phyloP scores from a whole-genome alignment of 2,329 filamentous ascomycete species.

The Beauveria scarabaeidicola region DNA sequence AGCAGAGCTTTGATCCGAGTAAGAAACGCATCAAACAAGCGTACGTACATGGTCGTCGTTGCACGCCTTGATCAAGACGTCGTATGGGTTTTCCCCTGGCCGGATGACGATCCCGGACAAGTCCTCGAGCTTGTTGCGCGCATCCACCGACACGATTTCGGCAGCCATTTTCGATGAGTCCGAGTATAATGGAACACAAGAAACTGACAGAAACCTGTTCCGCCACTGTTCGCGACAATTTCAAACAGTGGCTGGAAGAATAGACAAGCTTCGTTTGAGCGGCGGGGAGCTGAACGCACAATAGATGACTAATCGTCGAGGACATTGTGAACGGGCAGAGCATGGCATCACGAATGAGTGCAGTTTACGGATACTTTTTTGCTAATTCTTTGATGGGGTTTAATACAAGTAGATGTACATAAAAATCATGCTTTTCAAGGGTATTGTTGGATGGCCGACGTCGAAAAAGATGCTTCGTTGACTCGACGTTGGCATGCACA shows the following conservation, averaged over 20 bases:
- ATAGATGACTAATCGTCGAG: slow-evolving; percentile 2
- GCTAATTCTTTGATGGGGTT: not conserved
- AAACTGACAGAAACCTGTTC: not conserved
- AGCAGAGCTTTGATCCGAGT: not conserved
- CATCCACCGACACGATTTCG: slow-evolving; percentile 31
- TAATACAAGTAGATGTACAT: not conserved
- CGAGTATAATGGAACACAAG: not conserved
- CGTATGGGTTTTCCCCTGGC: slow-evolving; percentile 63
- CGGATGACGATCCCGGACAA: slow-evolving; percentile 41
- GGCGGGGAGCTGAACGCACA: not conserved
- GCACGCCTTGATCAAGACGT: slow-evolving; percentile 61
- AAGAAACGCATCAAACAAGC: not conserved
- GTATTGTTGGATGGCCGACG: not conserved
- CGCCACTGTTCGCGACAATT: not conserved
- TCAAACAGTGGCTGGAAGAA: too few species aligned
- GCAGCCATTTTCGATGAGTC: slow-evolving; percentile 9
- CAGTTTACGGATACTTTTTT: not conserved
- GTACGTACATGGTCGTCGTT: slow-evolving; percentile 54
- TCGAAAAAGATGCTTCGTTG: too few species aligned
- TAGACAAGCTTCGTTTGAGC: not conserved
- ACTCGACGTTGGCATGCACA: not conserved
- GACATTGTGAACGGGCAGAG: not conserved
- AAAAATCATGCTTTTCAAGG: not conserved
- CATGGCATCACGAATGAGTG: not conserved
- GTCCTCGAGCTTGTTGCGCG: slow-evolving; percentile 44